Evolutionary conservation across 441 rosid genomes (phyloP), one percentile per base, ranked within the genome.

Genomic region (Raphanus hybrid): DNA sequence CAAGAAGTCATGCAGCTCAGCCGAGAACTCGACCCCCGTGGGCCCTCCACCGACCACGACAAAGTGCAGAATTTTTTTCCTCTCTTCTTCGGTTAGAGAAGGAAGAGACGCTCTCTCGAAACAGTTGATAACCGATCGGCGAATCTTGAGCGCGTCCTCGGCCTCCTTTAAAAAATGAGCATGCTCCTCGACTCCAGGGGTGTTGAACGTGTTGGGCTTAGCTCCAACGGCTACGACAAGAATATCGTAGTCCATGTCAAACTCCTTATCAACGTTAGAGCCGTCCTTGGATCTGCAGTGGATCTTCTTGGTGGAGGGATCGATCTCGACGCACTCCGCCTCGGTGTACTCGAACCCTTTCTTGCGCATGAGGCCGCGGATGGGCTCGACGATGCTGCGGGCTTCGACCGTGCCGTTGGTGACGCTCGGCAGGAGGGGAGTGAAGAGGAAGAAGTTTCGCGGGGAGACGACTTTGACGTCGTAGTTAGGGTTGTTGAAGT

Each of bases 11-110:
- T 86, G 87, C 9, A 89, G 87, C 85, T 87, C 92, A 10, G 92
- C 91, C 11, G 89, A 89, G 74, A 86, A 89, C 86, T 89, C 92
- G 5, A 89, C 92, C 12, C 92, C 92, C 4, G 87, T 85, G 29
- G 92, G 92, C 41, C 92, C 92, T 15, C 92, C 92, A 0, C 92
- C 92, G 64, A 89, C 92, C 4, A 87, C 85, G 12, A 89, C 91
- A 57, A 89, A 89, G 77, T 89, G 91, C 70, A 89, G 83, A 67
- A 86, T 85, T 73, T 81, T 87, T 61, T 82, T 83, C 75, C 85
- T 85, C 79, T 89, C 88, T 61, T 87, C 89, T 10, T 89, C 91
- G 8, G 82, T 86, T 2, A 87, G 71, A 77, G 69, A 76, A 0
- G 92, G 91, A 70, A 89, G 87, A 70, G 79, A 77, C 4, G 91